phyloP scores from a whole-genome alignment of 2,329 filamentous ascomycete species.

The Aureobasidium mangrovei region DNA sequence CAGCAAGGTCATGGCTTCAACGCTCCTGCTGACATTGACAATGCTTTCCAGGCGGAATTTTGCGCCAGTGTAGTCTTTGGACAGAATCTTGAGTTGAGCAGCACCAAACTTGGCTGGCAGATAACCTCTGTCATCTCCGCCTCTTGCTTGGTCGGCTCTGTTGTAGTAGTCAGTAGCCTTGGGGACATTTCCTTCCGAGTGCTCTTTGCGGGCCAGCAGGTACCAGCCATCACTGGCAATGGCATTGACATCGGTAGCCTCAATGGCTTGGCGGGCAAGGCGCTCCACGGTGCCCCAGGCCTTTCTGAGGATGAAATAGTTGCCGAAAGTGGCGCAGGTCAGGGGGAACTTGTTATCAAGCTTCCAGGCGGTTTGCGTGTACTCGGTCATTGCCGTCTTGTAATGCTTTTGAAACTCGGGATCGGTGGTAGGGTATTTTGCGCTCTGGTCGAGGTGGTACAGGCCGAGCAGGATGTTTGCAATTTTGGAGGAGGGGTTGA shows the following conservation, averaged over 20 bases:
- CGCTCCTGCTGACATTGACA: slow-evolving; percentile 69
- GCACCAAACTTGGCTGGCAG: slow-evolving; percentile 90
- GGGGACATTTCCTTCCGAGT: slow-evolving; percentile 66
- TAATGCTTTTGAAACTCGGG: slow-evolving; percentile 78
- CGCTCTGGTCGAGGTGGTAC: slow-evolving; percentile 81
- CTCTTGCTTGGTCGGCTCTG: slow-evolving; percentile 82
- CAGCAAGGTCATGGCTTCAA: slow-evolving; percentile 86
- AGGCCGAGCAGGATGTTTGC: slow-evolving; percentile 84
- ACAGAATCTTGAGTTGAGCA: slow-evolving; percentile 78
- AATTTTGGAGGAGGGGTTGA: slow-evolving; percentile 76
- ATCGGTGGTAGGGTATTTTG: slow-evolving; percentile 72
- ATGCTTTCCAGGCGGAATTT: slow-evolving; percentile 94
- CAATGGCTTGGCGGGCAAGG: slow-evolving; percentile 85
- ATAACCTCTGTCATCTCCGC: slow-evolving; percentile 82
- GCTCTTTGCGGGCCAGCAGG: slow-evolving; percentile 80
- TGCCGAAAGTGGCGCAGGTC: slow-evolving; percentile 81
- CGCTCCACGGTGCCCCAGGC: slow-evolving; percentile 73
- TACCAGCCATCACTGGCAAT: slow-evolving; percentile 98
- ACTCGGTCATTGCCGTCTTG: slow-evolving; percentile 89
- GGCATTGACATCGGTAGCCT: slow-evolving; percentile 90
- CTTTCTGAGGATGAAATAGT: slow-evolving; percentile 80
- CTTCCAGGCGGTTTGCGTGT: slow-evolving; percentile 90
- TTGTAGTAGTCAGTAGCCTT: slow-evolving; percentile 80
- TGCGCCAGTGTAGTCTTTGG: slow-evolving; percentile 78
- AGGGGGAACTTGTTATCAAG: slow-evolving; percentile 83